These are phyloP conservation scores for Metarhizium brunneum DNA, from an alignment of 2,329 filamentous ascomycete species.

Conservation along the genomic window DNA sequence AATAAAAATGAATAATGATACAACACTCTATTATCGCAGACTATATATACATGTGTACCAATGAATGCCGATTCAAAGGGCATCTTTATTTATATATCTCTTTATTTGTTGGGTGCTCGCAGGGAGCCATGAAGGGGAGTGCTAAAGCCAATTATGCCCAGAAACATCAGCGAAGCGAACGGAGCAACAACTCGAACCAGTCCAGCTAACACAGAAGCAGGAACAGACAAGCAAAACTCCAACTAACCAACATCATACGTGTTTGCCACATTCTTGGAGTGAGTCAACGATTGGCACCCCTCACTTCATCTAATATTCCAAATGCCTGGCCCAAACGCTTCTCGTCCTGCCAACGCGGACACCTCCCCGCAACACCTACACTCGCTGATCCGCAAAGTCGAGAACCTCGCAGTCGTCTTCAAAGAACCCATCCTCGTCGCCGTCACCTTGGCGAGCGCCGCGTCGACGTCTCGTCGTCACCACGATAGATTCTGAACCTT, in stretches of 20 bases:
- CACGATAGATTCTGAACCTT: constrained; percentile 67
- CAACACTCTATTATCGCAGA: neutral
- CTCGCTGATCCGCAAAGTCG: constrained; percentile 70
- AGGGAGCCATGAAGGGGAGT: constrained; percentile 7
- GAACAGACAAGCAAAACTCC: constrained; percentile 7
- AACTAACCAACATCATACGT: neutral
- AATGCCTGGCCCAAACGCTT: neutral
- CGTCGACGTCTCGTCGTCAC: constrained; percentile 69
- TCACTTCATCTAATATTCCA: neutral
- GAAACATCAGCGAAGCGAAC: constrained; percentile 18
- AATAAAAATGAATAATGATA: neutral
- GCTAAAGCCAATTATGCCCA: constrained; percentile 11
- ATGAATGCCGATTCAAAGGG: neutral
- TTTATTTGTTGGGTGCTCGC: constrained; percentile 20
- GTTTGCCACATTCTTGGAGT: neutral
- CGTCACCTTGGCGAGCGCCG: constrained; percentile 35
- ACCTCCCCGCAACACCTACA: constrained; percentile 27
- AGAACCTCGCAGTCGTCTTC: constrained; percentile 89
- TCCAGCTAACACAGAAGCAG: constrained; percentile 4
- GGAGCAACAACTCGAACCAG: constrained; percentile 13
- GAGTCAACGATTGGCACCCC: neutral
- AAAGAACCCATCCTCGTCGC: constrained; percentile 70
- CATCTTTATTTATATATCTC: constrained; percentile 11
- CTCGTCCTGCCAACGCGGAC: neutral
- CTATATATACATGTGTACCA: too few species aligned